Evolutionary conservation across 495 filamentous ascomycete genomes (phyloP), one percentile per base, ranked within the genome.

Genomic region (Penicillium manginii): DNA sequence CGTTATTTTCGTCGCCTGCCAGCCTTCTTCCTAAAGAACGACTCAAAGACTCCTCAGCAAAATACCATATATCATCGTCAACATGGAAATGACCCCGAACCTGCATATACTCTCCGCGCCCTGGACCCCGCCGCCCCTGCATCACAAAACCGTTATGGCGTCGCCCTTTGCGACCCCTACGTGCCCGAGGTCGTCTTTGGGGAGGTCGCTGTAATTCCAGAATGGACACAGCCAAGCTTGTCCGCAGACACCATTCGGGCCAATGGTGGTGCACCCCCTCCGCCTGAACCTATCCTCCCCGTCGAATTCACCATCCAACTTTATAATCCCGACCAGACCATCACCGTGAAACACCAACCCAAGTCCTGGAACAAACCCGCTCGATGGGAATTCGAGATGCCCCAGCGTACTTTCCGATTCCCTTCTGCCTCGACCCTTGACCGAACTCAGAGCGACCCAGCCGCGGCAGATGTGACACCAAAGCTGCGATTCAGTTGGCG

Each of bases 331-430:
- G 93, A 97, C 75, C 93, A 96, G 71, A 79, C 89, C 59, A 77
- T 98, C 26, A 54, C 76, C 0, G 80, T 98, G 43, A 85, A 80
- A 68, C 83, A 90, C 69, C 83, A 89, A 56, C 77, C 85, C 42
- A 88, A 88, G 52, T 81, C 84, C 51, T 96, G 91, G 90, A 90
- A 87, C 63, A 86, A 85, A 48, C 87, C 85, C 23, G 84, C 90
- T 21, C 83, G 81, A 49, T 98, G 93, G 86, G 90, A 93, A 55
- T 98, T 98, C 71, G 90, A 93, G 67, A 87, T 98, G 79, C 94
- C 94, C 0, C 87, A 93, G 67, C 85, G 85, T 52, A 89, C 86
- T 43, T 98, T 98, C 71, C 82, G 88, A 4, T 82, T 86, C 52
- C 94, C 94, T 0, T 93, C 89, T 0, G 73, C 79, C 0, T 92